Conservation (phyloP, 306 rosid species). For the Casuarina glauca region DNA sequence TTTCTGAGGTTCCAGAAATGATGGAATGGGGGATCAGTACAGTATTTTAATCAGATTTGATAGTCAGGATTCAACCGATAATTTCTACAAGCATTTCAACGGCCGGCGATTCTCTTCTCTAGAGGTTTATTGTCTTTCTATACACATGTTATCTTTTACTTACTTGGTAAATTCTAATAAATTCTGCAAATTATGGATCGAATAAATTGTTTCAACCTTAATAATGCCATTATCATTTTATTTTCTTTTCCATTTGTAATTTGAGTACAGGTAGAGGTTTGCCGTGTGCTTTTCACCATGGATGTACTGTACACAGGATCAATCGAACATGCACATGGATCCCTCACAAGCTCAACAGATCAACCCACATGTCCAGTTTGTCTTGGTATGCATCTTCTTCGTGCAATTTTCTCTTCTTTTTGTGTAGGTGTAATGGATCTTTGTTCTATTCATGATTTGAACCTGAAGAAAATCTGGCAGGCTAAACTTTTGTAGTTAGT, state of each 20-base stretch:
- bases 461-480: neutral
- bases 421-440: neutral
- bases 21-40: conserved; percentile 75
- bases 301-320: conserved; percentile 92
- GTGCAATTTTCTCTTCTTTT: neutral
- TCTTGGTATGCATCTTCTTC: conserved; percentile 51
- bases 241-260: neutral
- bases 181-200: neutral
- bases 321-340: conserved; percentile 78
- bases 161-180: neutral
- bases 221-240: neutral
- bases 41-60: conserved; percentile 80
- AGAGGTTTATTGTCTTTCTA: conserved; percentile 50
- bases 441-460: neutral
- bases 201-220: neutral
- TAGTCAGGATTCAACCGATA: conserved; percentile 67
- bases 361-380: conserved; percentile 95
- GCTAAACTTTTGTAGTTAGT: neutral
- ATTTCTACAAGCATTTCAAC: conserved; percentile 74
- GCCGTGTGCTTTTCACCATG: conserved; percentile 69
- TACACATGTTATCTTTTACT: neutral
- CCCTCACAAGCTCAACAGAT: conserved; percentile 67
- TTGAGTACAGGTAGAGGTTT: conserved; percentile 61
- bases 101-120: conserved; percentile 76
- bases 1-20: conserved; percentile 49